phyloP scores from a whole-genome alignment of 345 rosid genomes.

The Isatis tinctoria region DNA sequence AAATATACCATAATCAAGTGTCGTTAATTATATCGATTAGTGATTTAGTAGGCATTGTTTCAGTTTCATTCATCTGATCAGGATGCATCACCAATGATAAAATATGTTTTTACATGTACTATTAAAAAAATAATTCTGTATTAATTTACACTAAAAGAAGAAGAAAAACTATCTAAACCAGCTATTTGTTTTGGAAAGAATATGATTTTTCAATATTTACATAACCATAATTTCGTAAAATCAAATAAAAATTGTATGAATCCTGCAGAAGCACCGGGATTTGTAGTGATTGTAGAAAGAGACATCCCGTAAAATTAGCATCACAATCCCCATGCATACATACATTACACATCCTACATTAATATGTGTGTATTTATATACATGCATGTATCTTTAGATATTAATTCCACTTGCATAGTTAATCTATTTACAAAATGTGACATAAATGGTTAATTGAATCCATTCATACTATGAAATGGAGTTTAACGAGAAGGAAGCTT shows the following conservation, averaged over 20 bases:
- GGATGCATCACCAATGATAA: too few species aligned
- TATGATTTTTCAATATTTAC: not conserved
- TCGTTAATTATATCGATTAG: too few species aligned
- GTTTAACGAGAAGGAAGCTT: conserved; percentile 23
- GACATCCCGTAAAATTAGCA: conserved; percentile 27
- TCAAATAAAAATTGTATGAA: not conserved
- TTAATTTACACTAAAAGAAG: too few species aligned
- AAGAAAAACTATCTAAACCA: too few species aligned
- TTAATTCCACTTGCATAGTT: conserved; percentile 1
- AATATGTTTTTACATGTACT: too few species aligned
- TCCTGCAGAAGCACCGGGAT: conserved; percentile 36
- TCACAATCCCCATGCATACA: not conserved
- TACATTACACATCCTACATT: not conserved
- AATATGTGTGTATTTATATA: not conserved
- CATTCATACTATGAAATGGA: not conserved
- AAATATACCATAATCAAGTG: too few species aligned
- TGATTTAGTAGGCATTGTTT: too few species aligned
- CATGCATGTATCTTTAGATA: not conserved
- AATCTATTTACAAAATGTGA: conserved; percentile 1
- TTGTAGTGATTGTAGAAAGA: conserved; percentile 29
- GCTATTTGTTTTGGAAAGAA: too few species aligned
- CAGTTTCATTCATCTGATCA: too few species aligned
- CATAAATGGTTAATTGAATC: conserved; percentile 18
- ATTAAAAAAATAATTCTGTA: too few species aligned
- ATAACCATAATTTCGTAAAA: not conserved